A percentile compares a stretch with the other conserved stretches of the same genome.
These are phyloP conservation scores for Bipolaris victoriae DNA, from an alignment of 2,329 filamentous ascomycete genomes.

Conservation along the genomic window DNA sequence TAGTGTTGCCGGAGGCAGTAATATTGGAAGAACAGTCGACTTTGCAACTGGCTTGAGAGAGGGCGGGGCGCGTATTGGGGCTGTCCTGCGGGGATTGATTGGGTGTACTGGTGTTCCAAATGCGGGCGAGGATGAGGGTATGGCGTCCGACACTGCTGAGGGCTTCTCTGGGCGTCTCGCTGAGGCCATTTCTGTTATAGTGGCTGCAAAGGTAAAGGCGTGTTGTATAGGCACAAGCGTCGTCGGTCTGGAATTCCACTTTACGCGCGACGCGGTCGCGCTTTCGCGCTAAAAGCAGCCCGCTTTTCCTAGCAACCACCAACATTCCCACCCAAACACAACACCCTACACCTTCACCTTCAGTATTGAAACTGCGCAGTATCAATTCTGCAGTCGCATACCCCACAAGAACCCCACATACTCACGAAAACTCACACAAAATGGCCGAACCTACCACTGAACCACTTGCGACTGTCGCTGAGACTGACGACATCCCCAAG, in stretches of 20 bases:
- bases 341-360: conserved; percentile 5
- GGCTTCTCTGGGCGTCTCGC: conserved; percentile 41
- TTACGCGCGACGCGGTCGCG: conserved; percentile 33
- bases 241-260: conserved; percentile 17
- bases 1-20: conserved; percentile 84
- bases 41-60: conserved; percentile 59
- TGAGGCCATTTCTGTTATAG: conserved; percentile 33
- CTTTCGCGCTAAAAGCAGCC: conserved; percentile 11
- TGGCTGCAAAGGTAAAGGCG: conserved; percentile 8
- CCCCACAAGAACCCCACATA: background rate
- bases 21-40: conserved; percentile 78
- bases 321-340: conserved; percentile 1
- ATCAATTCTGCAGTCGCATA: conserved; percentile 14
- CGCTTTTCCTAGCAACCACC: conserved; percentile 15
- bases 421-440: background rate
- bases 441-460: conserved; percentile 37
- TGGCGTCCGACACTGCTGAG: conserved; percentile 58
- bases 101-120: conserved; percentile 88
- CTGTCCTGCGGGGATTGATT: conserved; percentile 61
- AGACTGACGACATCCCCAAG: conserved; percentile 41
- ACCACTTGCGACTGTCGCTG: conserved; percentile 27
- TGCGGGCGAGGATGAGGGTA: conserved; percentile 87
- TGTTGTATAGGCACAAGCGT: conserved; percentile 1
- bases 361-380: background rate
- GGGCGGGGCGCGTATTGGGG: conserved; percentile 53